Conservation (phyloP, 2,329 filamentous ascomycete genomes). For the Hortaea werneckii region DNA sequence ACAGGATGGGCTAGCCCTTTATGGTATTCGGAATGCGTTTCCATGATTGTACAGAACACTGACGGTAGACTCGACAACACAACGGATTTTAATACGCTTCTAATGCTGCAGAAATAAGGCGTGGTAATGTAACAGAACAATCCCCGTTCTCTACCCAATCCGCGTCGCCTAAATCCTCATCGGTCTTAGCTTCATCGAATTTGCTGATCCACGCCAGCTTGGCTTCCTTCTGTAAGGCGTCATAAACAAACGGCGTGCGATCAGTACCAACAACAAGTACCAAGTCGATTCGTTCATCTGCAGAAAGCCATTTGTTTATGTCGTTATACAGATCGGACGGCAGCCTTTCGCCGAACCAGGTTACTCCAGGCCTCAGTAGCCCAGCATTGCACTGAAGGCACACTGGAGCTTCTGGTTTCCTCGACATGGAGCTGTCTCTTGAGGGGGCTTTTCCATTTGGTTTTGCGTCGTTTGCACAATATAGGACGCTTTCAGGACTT, state of each 20-base stretch:
- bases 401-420: no score
- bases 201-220: background rate
- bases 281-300: background rate
- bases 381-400: no score
- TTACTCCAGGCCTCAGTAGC: background rate
- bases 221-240: background rate
- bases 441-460: no score
- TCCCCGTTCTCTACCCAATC: background rate
- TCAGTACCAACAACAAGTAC: background rate
- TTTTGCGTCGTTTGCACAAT: no score
- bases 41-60: no score
- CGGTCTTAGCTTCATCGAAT: background rate
- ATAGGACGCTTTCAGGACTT: no score
- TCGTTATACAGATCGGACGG: background rate
- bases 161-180: background rate
- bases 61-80: no score
- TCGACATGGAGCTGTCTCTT: no score
- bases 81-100: no score
- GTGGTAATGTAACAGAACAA: background rate
- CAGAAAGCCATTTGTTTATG: background rate
- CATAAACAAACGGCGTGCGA: background rate
- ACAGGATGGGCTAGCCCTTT: no score
- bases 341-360: background rate
- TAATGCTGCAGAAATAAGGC: background rate
- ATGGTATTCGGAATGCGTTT: no score